Evolutionary conservation across 1,284 basidiomycete genomes (phyloP).

Genomic region (Cryptococcus sp.): DNA sequence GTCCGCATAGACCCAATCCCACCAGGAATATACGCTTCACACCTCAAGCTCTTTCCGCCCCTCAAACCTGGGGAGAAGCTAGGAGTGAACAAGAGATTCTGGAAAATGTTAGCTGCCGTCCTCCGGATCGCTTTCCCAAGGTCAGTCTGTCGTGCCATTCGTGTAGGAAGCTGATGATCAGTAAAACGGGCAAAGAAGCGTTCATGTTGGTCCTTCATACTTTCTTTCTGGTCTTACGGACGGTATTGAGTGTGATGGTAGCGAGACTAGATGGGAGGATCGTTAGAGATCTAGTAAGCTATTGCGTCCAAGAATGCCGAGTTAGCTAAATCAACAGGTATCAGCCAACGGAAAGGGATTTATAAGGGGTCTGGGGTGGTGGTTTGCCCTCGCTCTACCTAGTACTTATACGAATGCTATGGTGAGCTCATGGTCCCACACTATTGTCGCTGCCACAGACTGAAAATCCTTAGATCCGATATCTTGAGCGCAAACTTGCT

Average conservation of each 20-base stretch:
- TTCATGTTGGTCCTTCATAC: constrained; percentile 76
- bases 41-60: constrained; percentile 31
- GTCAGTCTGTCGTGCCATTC: constrained; percentile 13
- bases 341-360: constrained; percentile 84
- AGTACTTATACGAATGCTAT: constrained; percentile 96
- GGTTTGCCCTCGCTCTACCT: constrained; percentile 87
- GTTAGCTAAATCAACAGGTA: constrained; percentile 48
- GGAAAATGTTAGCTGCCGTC: constrained; percentile 72
- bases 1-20: constrained; percentile 50
- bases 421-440: constrained; percentile 52
- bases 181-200: constrained; percentile 68
- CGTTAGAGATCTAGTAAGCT: constrained; percentile 72
- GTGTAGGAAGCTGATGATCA: constrained; percentile 19
- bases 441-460: not conserved
- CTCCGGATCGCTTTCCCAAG: constrained; percentile 67
- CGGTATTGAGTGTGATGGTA: constrained; percentile 79
- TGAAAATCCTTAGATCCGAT: constrained; percentile 65
- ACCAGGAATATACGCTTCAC: constrained; percentile 24
- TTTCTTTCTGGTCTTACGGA: constrained; percentile 79
- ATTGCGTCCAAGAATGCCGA: not conserved
- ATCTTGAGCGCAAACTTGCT: constrained; percentile 85
- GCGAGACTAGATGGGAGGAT: constrained; percentile 86
- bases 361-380: constrained; percentile 72
- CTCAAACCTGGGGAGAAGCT: constrained; percentile 54
- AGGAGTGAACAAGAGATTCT: constrained; percentile 72